phyloP scores from a whole-genome alignment of 2,329 filamentous ascomycete genomes.

The Aspergillus fischeri region DNA sequence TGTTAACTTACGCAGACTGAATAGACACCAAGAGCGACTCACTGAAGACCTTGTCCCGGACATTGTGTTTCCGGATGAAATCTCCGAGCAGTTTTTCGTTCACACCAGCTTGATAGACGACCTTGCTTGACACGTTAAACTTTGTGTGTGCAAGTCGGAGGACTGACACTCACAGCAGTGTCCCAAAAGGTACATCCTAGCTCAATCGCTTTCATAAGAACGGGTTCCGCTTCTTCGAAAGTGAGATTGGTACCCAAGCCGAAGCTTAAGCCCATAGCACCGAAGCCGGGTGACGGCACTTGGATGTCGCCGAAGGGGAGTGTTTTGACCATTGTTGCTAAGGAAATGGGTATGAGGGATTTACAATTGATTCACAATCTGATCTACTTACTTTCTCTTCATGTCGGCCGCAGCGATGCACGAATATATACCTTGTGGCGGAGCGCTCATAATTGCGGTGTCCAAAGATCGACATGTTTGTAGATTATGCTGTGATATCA shows the following conservation, averaged over 20 bases:
- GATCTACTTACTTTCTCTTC: no score
- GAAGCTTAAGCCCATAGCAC: conserved; percentile 49
- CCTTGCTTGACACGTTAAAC: conserved; percentile 23
- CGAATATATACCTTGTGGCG: no score
- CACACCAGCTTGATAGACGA: conserved; percentile 45
- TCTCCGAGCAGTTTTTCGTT: conserved; percentile 51
- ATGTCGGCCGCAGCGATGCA: no score
- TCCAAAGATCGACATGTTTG: no score
- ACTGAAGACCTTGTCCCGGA: conserved; percentile 50
- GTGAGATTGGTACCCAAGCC: conserved; percentile 42
- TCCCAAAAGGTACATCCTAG: conserved; percentile 47
- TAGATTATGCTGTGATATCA: no score
- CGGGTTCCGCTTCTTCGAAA: conserved; percentile 46
- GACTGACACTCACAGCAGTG: conserved; percentile 36
- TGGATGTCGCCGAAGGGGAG: conserved; percentile 38
- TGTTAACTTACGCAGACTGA: background rate
- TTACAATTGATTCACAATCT: no score
- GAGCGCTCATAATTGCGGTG: no score
- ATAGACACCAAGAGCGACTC: conserved; percentile 10
- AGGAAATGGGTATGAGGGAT: no score
- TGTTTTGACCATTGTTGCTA: conserved; percentile 36
- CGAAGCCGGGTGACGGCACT: conserved; percentile 45
- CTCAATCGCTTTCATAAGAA: conserved; percentile 48
- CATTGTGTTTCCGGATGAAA: conserved; percentile 49
- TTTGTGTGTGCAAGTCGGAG: background rate